Conservation (phyloP, 1,139 yeast genomes). For the Pichia sp. region DNA sequence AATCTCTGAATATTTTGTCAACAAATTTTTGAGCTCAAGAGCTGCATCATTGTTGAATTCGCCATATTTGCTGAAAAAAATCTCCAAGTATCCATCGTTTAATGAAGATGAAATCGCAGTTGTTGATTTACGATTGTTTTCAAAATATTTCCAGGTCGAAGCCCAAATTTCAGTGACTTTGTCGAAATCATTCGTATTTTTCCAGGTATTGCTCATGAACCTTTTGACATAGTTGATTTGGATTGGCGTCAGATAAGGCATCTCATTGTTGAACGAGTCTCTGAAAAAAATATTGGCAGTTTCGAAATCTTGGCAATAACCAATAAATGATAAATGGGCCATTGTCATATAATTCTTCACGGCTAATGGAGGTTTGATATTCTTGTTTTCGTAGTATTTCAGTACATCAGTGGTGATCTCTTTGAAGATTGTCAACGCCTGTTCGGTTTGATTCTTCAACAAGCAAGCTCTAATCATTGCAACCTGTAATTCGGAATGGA, state of each 20-base stretch:
- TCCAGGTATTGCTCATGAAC: slow-evolving; percentile 57
- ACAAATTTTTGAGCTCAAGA: slow-evolving; percentile 45
- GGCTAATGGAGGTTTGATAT: slow-evolving; percentile 16
- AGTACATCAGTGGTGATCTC: slow-evolving; percentile 31
- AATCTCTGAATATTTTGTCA: slow-evolving; percentile 47
- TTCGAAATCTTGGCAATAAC: slow-evolving; percentile 63
- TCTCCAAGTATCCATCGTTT: slow-evolving; percentile 59
- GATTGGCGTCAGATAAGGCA: slow-evolving; percentile 64
- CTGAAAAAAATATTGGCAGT: slow-evolving; percentile 69
- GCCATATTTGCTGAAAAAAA: slow-evolving; percentile 57
- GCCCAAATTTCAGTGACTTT: slow-evolving; percentile 57
- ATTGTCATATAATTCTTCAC: slow-evolving; percentile 42
- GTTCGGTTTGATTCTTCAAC: slow-evolving; percentile 37
- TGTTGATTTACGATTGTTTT: slow-evolving; percentile 42
- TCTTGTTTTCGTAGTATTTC: slow-evolving; percentile 17
- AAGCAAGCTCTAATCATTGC: slow-evolving; percentile 56
- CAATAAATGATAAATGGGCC: slow-evolving; percentile 72
- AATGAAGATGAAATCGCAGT: slow-evolving; percentile 58
- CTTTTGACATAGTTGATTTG: slow-evolving; percentile 71
- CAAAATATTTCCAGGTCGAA: slow-evolving; percentile 48
- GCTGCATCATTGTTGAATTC: slow-evolving; percentile 50
- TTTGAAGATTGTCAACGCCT: slow-evolving; percentile 42
- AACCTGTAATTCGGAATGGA: slow-evolving; percentile 43
- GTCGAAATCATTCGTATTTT: slow-evolving; percentile 46
- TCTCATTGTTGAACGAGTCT: slow-evolving; percentile 52